Evolutionary conservation across 805 yeast genomes (phyloP).

Genomic region (Teunomyces panamensis): DNA sequence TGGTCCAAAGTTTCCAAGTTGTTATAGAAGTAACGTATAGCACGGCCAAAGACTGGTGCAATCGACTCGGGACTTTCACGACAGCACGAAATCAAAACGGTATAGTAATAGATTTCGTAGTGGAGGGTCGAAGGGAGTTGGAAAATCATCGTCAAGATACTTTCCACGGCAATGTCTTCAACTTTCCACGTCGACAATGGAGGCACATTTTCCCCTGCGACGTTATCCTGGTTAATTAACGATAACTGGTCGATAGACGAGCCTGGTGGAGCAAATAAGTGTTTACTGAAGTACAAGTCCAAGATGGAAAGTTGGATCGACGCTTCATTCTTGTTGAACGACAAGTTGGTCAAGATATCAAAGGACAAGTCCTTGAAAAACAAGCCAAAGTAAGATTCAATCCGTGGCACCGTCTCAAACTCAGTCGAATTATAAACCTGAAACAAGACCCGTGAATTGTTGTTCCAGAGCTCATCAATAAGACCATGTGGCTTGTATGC

Average conservation of each 20-base stretch:
- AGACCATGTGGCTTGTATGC: constrained; percentile 24
- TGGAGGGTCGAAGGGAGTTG: constrained; percentile 66
- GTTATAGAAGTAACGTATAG: constrained; percentile 76
- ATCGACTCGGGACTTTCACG: constrained; percentile 66
- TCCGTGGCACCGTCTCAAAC: constrained; percentile 56
- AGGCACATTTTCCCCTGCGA: constrained; percentile 38
- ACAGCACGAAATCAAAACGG: constrained; percentile 84
- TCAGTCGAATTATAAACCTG: constrained; percentile 58
- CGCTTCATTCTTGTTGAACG: constrained; percentile 85
- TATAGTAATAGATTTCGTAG: constrained; percentile 74
- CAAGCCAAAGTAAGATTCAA: constrained; percentile 42
- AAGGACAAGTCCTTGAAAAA: constrained; percentile 70
- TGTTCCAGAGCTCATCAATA: constrained; percentile 63
- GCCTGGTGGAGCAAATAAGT: constrained; percentile 56
- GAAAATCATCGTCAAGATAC: constrained; percentile 73
- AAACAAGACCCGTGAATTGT: constrained; percentile 55
- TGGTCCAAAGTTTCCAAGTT: constrained; percentile 67
- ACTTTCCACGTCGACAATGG: constrained; percentile 77
- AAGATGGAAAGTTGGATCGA: constrained; percentile 77
- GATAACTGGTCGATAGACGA: constrained; percentile 69
- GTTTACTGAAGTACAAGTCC: constrained; percentile 66
- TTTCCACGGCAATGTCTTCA: constrained; percentile 86
- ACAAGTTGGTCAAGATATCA: constrained; percentile 75
- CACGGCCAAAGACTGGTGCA: constrained; percentile 94
- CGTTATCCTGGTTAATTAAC: constrained; percentile 39